phyloP scores from a whole-genome alignment of 805 yeast genomes.

The Wickerhamiella cacticola region DNA sequence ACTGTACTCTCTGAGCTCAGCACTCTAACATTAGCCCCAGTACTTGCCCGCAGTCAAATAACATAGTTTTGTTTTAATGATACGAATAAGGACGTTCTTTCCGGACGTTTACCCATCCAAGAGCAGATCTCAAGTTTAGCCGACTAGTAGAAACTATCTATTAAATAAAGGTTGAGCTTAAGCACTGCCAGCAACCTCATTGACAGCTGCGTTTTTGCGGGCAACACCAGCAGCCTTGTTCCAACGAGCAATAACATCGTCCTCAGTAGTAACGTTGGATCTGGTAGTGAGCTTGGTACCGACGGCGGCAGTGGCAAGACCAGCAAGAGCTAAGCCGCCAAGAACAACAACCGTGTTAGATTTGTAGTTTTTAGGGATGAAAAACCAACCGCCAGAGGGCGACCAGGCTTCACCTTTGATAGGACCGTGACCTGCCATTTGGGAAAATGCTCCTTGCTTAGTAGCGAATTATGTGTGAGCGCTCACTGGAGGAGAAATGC shows the following conservation, averaged over 20 bases:
- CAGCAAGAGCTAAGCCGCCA: constrained; percentile 31
- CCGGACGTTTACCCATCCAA: too few relatives aligned
- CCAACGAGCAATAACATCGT: constrained; percentile 36
- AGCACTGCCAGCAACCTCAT: constrained; percentile 19
- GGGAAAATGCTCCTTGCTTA: not conserved
- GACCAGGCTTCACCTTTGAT: constrained; percentile 29
- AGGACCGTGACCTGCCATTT: constrained; percentile 23
- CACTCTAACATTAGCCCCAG: too few relatives aligned
- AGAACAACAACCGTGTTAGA: constrained; percentile 34
- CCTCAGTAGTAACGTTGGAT: constrained; percentile 30
- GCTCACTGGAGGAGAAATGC: not conserved
- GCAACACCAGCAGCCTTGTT: constrained; percentile 36
- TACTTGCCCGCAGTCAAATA: too few relatives aligned
- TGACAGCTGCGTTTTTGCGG: constrained; percentile 25
- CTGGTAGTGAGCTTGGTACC: constrained; percentile 32
- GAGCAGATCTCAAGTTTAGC: not conserved
- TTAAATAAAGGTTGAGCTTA: not conserved
- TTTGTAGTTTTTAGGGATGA: constrained; percentile 41
- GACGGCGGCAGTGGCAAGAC: constrained; percentile 29
- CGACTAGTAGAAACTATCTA: not conserved
- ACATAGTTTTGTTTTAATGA: too few relatives aligned
- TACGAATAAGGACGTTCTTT: too few relatives aligned
- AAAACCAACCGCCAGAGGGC: constrained; percentile 48
- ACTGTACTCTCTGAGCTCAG: too few relatives aligned
- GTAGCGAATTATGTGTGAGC: not conserved